Evolutionary conservation across 2,329 filamentous ascomycete species (phyloP).

Genomic region (Hymenoscyphus albidus): DNA sequence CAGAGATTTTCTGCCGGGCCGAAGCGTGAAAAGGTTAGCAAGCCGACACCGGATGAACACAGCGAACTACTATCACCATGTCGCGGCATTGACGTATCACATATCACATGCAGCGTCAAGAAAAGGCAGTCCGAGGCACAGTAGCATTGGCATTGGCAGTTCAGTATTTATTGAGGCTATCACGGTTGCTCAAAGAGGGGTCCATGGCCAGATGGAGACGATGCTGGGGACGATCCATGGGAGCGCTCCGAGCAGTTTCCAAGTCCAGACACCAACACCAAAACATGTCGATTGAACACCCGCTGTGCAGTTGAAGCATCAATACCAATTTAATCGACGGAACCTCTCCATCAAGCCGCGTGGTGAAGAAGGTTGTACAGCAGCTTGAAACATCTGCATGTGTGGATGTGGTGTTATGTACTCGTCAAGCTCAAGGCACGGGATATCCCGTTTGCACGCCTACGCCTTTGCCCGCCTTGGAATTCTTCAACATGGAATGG

Average conservation of each 20-base stretch:
- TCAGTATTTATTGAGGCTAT: neutral
- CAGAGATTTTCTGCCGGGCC: neutral
- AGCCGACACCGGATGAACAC: constrained; percentile 7
- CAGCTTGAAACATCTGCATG: neutral
- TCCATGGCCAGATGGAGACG: neutral
- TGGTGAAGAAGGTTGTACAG: constrained; percentile 6
- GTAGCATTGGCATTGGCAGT: neutral
- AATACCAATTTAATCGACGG: neutral
- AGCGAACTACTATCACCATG: neutral
- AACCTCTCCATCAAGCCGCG: neutral
- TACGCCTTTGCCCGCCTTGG: too few relatives aligned
- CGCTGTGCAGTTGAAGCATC: neutral
- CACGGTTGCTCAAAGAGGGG: neutral
- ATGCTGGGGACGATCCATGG: neutral
- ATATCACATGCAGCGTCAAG: constrained; percentile 6
- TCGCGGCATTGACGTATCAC: constrained; percentile 1
- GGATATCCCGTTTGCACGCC: constrained; percentile 1
- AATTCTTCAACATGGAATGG: too few relatives aligned
- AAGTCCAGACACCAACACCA: neutral
- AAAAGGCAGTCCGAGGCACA: neutral
- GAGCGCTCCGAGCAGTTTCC: neutral
- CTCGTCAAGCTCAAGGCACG: neutral
- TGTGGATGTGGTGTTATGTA: neutral
- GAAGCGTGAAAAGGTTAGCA: constrained; percentile 1
- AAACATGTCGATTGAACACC: neutral